Base-by-base conservation (phyloP, 495 filamentous ascomycete genomes). In the Symbiotaphrina buchneri region DNA sequence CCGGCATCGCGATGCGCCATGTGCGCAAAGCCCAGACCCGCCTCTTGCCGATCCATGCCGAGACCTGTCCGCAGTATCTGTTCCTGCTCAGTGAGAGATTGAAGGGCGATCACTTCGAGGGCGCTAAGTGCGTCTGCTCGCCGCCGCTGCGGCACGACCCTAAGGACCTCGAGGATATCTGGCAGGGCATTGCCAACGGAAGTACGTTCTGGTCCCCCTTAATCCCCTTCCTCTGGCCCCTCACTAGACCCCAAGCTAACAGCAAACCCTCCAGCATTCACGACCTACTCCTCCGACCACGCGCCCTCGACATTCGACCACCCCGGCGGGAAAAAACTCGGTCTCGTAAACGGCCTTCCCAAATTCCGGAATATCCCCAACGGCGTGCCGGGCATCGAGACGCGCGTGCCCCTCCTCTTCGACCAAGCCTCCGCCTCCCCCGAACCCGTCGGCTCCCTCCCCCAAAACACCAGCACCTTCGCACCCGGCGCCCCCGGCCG, bases 371-470 rank as follows among this genome's bases (percentile, higher is more conserved):
- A 63, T 30, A 61, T 67, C 33, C 63, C 66, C 5, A 71, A 73
- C 35, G 68, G 66, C 0, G 49, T 59, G n/a, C 64, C 66, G 0
- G 68, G 68, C 0, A 47, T 73, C 5, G 66, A 71, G 42, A 71
- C 65, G 7, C 45, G 66, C n/a, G 42, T 73, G 21, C 44, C 65
- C 6, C 42, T 62, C 3, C 38, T 54, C 1, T 50, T 59, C 31
- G n/a, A n/a, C n/a, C n/a, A n/a, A n/a, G n/a, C n/a, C n/a, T n/a
- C n/a, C n/a, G n/a, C n/a, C n/a, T n/a, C n/a, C n/a, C n/a, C n/a
- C n/a, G n/a, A n/a, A n/a, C n/a, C n/a, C n/a, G 53, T 47, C 11
- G n/a, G n/a, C n/a, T n/a, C n/a, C n/a, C n/a, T n/a, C n/a, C n/a
- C n/a, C n/a, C n/a, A n/a, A n/a, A n/a, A n/a, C n/a, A n/a, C n/a